Conservation (phyloP, 805 yeast species). For the Zygosaccharomyces siamensis region DNA sequence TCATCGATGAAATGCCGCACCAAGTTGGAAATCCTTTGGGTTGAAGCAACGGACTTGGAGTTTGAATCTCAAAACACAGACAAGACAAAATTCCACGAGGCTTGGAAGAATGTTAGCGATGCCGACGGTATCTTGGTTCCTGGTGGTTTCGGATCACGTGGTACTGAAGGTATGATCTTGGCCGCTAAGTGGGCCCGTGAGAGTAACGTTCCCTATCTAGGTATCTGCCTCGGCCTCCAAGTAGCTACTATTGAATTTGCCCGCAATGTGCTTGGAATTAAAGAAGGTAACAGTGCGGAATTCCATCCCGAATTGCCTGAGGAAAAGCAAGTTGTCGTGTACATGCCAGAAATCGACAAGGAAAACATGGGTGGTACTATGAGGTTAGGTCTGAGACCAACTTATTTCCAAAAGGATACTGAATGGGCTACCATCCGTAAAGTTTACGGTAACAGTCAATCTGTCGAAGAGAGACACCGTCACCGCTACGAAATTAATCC, state of each 20-base stretch:
- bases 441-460: conserved; percentile 66
- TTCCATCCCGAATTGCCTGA: conserved; percentile 61
- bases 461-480: conserved; percentile 91
- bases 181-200: conserved; percentile 99
- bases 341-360: conserved; percentile 98
- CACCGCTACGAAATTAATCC: conserved; percentile 98
- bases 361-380: conserved; percentile 96
- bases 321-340: conserved; percentile 68
- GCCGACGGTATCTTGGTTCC: conserved; percentile 98
- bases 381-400: conserved; percentile 94
- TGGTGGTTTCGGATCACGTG: conserved; percentile 97
- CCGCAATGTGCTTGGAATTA: conserved; percentile 67
- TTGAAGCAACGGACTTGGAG: conserved; percentile 89
- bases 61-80: conserved; percentile 56
- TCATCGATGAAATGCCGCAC: conserved; percentile 85
- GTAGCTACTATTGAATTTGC: conserved; percentile 93
- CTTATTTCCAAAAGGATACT: conserved; percentile 65
- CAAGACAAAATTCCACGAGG: conserved; percentile 81
- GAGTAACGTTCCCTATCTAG: conserved; percentile 87
- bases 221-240: conserved; percentile 96
- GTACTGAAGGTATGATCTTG: conserved; percentile 95
- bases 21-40: conserved; percentile 88
- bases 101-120: conserved; percentile 89
- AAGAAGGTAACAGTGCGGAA: conserved; percentile 75
- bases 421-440: conserved; percentile 67